Conservation (phyloP, 2,329 filamentous ascomycete genomes). For the Diaporthe sp. region DNA sequence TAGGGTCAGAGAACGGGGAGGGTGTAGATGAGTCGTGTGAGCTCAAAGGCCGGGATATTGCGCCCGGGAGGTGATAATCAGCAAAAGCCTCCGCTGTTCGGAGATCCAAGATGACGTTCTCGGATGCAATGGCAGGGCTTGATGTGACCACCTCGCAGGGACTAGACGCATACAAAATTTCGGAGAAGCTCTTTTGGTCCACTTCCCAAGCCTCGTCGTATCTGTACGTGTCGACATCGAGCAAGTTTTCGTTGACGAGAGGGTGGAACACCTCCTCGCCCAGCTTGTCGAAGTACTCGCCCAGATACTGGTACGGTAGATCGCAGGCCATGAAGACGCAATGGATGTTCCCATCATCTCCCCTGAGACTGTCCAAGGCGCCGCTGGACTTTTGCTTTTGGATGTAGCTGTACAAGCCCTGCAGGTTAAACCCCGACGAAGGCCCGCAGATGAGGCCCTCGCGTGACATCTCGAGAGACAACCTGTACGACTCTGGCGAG, state of each 20-base stretch:
- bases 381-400: not conserved
- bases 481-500: not conserved
- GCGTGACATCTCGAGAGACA: conserved; percentile 1
- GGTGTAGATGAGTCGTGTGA: not conserved
- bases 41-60: not conserved
- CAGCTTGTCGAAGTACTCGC: conserved; percentile 10
- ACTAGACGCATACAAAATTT: not conserved
- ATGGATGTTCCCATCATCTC: not conserved
- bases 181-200: not conserved
- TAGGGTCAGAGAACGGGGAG: not conserved
- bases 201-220: conserved; percentile 9
- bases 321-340: conserved; percentile 14
- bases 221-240: not conserved
- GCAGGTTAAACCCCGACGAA: not conserved
- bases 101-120: not conserved
- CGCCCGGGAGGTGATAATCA: not conserved
- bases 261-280: not conserved
- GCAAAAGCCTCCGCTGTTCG: not conserved
- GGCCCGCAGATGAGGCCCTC: conserved; percentile 1
- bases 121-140: too few relatives aligned
- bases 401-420: conserved; percentile 11
- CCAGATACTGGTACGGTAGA: not conserved
- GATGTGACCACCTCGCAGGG: not conserved
- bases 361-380: not conserved
- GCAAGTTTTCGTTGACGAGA: not conserved